Percentiles rank a stretch among this genome's conserved stretches.
Conservation (phyloP, 345 rosid species). For the Boechera divaricarpa region DNA sequence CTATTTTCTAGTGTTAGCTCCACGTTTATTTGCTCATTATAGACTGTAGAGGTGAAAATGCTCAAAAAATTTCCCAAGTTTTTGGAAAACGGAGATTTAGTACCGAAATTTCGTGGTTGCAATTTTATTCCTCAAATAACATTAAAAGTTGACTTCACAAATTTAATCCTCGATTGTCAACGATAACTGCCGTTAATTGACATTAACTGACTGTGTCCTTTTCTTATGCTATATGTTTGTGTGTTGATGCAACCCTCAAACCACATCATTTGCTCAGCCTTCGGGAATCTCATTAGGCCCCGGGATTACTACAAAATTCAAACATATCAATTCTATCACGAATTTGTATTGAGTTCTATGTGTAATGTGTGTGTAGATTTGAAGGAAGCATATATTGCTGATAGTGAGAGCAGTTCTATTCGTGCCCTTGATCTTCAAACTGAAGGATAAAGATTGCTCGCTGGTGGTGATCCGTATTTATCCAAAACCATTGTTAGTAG, state of each 20-base stretch:
- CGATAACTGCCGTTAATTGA: no score
- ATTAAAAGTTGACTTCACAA: no score
- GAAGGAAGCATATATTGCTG: slow-evolving; percentile 46
- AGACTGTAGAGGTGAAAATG: no score
- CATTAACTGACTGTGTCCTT: neutral
- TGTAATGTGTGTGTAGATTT: neutral
- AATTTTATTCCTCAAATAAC: no score
- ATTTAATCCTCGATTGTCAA: no score
- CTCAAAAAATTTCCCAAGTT: no score
- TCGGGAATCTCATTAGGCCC: slow-evolving; percentile 82
- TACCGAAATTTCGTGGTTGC: no score
- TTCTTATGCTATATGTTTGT: slow-evolving; percentile 11
- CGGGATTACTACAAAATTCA: slow-evolving; percentile 47
- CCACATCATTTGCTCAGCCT: slow-evolving; percentile 90
- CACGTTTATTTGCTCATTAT: no score
- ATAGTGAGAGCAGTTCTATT: slow-evolving; percentile 96
- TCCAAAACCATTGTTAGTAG: neutral
- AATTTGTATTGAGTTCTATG: neutral
- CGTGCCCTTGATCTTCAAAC: slow-evolving; percentile 82
- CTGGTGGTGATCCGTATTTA: slow-evolving; percentile 84
- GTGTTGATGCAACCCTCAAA: slow-evolving; percentile 55
- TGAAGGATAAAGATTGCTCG: slow-evolving; percentile 84
- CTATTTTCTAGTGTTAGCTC: no score
- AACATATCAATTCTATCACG: neutral
- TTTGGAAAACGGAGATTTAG: no score